Evolutionary conservation across 495 filamentous ascomycete species (phyloP).

Genomic region (Aspergillus haitiensis): DNA sequence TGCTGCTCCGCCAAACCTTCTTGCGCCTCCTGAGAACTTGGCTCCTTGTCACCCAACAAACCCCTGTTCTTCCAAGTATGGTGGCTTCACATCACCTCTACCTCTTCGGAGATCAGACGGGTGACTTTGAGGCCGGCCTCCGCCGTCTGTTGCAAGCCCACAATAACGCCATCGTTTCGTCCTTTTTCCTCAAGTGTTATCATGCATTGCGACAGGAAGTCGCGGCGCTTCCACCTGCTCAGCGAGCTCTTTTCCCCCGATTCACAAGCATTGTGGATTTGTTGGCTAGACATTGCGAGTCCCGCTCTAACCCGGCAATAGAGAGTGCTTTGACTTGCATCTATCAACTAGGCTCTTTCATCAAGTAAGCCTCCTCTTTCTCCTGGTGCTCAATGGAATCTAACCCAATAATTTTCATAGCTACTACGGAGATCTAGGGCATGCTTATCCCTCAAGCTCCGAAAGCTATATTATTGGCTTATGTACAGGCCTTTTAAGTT

Average conservation of each 20-base stretch:
- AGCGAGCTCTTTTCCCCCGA: conserved; percentile 62
- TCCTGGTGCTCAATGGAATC: background rate
- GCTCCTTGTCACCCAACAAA: background rate
- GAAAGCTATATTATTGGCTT: conserved; percentile 55
- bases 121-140: conserved; percentile 67
- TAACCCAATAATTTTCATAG: conserved; percentile 26
- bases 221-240: conserved; percentile 55
- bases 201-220: conserved; percentile 66
- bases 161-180: conserved; percentile 61
- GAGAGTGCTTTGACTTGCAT: conserved; percentile 68
- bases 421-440: conserved; percentile 52
- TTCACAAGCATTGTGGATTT: conserved; percentile 72
- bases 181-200: conserved; percentile 63
- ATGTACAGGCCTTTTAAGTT: conserved; percentile 71
- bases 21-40: background rate
- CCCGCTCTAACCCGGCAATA: conserved; percentile 57
- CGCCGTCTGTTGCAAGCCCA: conserved; percentile 60
- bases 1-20: conserved; percentile 5
- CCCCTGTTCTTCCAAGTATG: conserved; percentile 26
- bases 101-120: conserved; percentile 79
- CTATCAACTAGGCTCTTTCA: conserved; percentile 72
- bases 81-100: conserved; percentile 38
- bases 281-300: conserved; percentile 63
- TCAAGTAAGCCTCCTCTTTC: conserved; percentile 57
- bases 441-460: conserved; percentile 46